Percentiles rank a stretch among this genome's conserved stretches.
These are phyloP conservation scores for Phaeodactylum tricornutum DNA, from an alignment of 108 stramenopile species.

Conservation along the genomic window DNA sequence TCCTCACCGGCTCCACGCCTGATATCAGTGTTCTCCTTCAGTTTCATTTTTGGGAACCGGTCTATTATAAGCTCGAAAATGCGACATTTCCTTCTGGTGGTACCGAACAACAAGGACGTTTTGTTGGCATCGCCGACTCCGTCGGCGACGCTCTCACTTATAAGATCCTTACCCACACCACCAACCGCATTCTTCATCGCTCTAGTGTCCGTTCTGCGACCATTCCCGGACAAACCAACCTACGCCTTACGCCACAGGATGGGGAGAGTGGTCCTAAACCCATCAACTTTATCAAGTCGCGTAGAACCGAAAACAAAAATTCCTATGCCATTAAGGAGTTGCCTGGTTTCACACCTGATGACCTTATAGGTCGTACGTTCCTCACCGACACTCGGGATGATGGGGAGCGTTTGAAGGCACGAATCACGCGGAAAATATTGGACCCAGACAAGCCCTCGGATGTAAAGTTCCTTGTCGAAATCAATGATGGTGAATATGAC, in stretches of 20 bases:
- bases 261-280: too few relatives aligned
- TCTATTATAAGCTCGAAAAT: conserved; percentile 1
- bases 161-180: conserved; percentile 5
- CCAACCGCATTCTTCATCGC: conserved; percentile 8
- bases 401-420: too few relatives aligned
- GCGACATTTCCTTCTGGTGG: background rate
- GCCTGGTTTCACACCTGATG: too few relatives aligned
- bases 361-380: too few relatives aligned
- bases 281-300: too few relatives aligned
- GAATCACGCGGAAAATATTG: too few relatives aligned
- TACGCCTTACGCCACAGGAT: too few relatives aligned
- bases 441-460: too few relatives aligned
- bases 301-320: too few relatives aligned
- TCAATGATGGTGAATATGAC: background rate
- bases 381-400: too few relatives aligned
- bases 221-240: too few relatives aligned
- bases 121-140: conserved; percentile 20
- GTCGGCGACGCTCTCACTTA: conserved; percentile 23
- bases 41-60: conserved; percentile 3
- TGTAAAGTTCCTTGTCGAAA: conserved; percentile 1
- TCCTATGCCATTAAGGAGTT: too few relatives aligned
- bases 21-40: conserved; percentile 3
- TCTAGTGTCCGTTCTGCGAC: conserved; percentile 7
- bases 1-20: background rate
- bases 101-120: conserved; percentile 1